phyloP scores from a whole-genome alignment of 1,284 basidiomycete species.

The Marasmius fiardii region DNA sequence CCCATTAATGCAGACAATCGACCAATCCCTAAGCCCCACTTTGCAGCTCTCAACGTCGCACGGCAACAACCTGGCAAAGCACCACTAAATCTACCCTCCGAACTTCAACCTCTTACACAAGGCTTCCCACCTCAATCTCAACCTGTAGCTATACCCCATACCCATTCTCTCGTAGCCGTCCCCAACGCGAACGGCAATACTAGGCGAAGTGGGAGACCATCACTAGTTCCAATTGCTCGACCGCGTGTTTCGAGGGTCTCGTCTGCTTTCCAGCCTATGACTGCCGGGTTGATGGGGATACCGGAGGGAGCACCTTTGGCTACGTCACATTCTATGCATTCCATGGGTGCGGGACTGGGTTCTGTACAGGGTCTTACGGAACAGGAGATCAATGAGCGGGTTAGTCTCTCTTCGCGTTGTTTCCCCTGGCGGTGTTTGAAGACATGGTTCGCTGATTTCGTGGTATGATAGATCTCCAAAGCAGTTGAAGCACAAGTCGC shows the following conservation, averaged over 20 bases:
- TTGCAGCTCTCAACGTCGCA: conserved; percentile 50
- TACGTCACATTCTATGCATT: neutral
- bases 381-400: conserved; percentile 69
- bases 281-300: neutral
- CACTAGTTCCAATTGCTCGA: conserved; percentile 33
- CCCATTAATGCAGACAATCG: conserved; percentile 42
- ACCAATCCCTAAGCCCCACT: conserved; percentile 52
- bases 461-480: conserved; percentile 54
- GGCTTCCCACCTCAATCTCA: conserved; percentile 10
- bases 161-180: neutral
- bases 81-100: too few species aligned
- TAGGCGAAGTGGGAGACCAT: conserved; percentile 22
- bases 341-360: neutral
- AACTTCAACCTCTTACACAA: too few species aligned
- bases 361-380: conserved; percentile 46
- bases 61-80: conserved; percentile 37
- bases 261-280: neutral
- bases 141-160: neutral
- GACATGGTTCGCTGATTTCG: too few species aligned
- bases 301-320: neutral
- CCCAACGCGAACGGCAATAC: neutral
- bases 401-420: conserved; percentile 26
- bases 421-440: conserved; percentile 8
- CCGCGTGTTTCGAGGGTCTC: conserved; percentile 7
- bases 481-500: conserved; percentile 73